Base-by-base conservation (phyloP, 805 yeast species). In the Cyberlindnera xylosilytica region DNA sequence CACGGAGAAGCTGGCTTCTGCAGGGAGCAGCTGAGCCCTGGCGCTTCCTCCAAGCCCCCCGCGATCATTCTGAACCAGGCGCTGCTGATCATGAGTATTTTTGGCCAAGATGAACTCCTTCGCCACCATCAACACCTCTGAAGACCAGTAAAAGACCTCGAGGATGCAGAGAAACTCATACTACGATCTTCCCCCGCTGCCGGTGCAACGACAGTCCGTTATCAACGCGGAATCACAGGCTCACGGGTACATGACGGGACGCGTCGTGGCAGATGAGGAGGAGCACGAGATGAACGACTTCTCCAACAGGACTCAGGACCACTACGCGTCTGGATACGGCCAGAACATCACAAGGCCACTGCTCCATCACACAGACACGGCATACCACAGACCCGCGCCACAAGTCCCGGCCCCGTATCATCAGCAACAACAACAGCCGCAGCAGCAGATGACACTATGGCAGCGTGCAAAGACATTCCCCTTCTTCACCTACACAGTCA, bases 401-500 rank as follows among this genome's bases (percentile, higher is more conserved):
- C 16, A 9, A 7, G 32, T 7, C 8, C 19, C 32, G 32, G 19
- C 29, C n/a, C 29, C 24, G 10, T 10, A 26, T 26, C 11, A 8
- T 12, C 22, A 32, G 15, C 35, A 19, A 32, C 35, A 20, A 19
- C 24, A 11, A 20, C 15, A 11, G n/a, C 36, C 29, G 6, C 11
- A 26, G 12, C n/a, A 13, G 12, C 36, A 9, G 12, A 16, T 26
- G 15, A 10, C 19, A 33, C 16, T 12, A 15, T 29, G 32, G 32
- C 19, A 34, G 16, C 16, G 29, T 6, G 29, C 19, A n/a, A 23
- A 13, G 19, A 10, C 4, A n/a, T 40, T 44, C 39, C 54, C 57
- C n/a, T 34, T 51, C 36, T 41, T 45, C 20, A 51, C 52, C 4
- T 39, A 39, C 28, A 2, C 45, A 7, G 30, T 53, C 16, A 68